Evolutionary conservation across 73 alveolate genomes (phyloP).

Genomic region (Durusdinium trenchii): DNA sequence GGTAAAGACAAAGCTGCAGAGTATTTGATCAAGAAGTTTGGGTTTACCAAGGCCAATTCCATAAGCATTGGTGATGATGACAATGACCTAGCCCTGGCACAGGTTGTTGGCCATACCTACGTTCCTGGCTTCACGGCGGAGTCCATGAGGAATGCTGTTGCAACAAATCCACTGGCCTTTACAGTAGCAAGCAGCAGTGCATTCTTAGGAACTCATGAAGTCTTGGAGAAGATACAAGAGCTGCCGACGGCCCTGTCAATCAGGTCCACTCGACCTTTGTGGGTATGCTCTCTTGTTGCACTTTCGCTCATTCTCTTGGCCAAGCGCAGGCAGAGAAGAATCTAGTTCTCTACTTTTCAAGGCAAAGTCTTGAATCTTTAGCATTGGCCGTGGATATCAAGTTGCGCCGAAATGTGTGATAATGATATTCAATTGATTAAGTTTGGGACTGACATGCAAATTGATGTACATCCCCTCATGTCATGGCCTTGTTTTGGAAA

Average conservation of each 20-base stretch:
- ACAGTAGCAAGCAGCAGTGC: conserved; percentile 76
- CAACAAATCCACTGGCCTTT: conserved; percentile 41
- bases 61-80: conserved; percentile 93
- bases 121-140: conserved; percentile 75
- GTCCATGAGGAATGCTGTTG: conserved; percentile 59
- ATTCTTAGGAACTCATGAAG: conserved; percentile 84
- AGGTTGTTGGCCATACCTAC: conserved; percentile 91
- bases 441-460: too few species aligned
- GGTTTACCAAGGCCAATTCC: conserved; percentile 17
- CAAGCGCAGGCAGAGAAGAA: conserved; percentile 4
- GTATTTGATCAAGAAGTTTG: conserved; percentile 64
- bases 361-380: not conserved
- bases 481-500: too few species aligned
- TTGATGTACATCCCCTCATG: too few species aligned
- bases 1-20: conserved; percentile 86
- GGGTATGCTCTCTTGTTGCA: not conserved
- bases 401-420: not conserved
- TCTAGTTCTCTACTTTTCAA: not conserved
- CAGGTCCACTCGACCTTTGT: not conserved
- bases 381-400: not conserved
- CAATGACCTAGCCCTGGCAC: conserved; percentile 87
- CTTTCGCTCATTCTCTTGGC: conserved; percentile 3
- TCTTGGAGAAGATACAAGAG: conserved; percentile 44
- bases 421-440: too few species aligned
- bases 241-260: too few species aligned